These are phyloP conservation scores for Aphelidium insulamus DNA, from an alignment of 371 early-diverging fungal species.

Conservation along the genomic window DNA sequence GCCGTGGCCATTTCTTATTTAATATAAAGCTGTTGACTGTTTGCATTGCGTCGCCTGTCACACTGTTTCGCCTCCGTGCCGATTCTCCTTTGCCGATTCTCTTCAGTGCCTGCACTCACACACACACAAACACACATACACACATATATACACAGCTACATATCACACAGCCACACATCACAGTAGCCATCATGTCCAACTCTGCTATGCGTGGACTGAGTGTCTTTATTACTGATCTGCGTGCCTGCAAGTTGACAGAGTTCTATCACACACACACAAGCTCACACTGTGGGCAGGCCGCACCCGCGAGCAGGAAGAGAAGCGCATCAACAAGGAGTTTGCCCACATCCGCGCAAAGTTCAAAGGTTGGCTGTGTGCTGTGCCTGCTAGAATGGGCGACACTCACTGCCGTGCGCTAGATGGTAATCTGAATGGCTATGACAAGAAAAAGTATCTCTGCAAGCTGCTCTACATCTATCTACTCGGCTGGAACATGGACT, in stretches of 20 bases:
- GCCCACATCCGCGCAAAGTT: slow-evolving; percentile 94
- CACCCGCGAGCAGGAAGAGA: slow-evolving; percentile 83
- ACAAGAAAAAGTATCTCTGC: slow-evolving; percentile 94
- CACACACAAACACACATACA: too few species aligned
- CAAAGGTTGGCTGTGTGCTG: slow-evolving; percentile 50
- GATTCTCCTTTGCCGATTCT: too few species aligned
- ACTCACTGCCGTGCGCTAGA: slow-evolving; percentile 23
- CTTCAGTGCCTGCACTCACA: too few species aligned
- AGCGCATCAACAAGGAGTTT: slow-evolving; percentile 93
- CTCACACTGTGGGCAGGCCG: slow-evolving; percentile 43
- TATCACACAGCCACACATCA: too few species aligned
- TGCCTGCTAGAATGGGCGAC: background rate
- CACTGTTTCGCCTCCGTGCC: too few species aligned
- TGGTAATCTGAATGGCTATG: slow-evolving; percentile 72
- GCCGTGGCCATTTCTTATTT: too few species aligned
- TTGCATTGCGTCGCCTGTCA: too few species aligned
- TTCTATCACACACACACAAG: background rate
- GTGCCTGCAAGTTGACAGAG: slow-evolving; percentile 33
- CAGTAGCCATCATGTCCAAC: slow-evolving; percentile 12
- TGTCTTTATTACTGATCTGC: slow-evolving; percentile 66
- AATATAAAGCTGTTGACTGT: too few species aligned
- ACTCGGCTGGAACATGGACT: slow-evolving; percentile 90
- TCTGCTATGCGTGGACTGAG: slow-evolving; percentile 51
- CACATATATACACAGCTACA: too few species aligned
- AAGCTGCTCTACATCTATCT: slow-evolving; percentile 95